Evolutionary conservation across 352 stramenopile species (phyloP), one percentile per base, ranked within the genome.

Genomic region (Globisporangium middletonii): DNA sequence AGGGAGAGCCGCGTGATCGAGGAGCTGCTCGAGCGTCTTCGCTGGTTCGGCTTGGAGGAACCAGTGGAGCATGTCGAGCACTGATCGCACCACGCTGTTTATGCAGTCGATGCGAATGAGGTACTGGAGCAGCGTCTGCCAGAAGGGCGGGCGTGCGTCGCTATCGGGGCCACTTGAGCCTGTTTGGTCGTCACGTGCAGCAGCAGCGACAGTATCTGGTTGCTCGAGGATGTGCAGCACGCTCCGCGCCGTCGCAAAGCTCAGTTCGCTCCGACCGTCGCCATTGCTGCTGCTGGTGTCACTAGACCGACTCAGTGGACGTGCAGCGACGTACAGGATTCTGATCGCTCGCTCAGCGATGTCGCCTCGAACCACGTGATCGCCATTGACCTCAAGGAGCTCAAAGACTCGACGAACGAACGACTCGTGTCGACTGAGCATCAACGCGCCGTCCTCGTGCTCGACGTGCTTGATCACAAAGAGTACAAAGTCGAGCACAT

Each of bases 401-500:
- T 55, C 50, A 19, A 55, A 42, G 37, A 55, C 6, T 16, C 18
- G 15, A 4, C 50, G 44, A 19, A 55, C 4, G 28, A 55, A 55
- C 15, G 15, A 4, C n/a, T 38, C 30, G 9, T 27, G 26, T 7
- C 30, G 26, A 19, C 50, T 45, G 9, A 55, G 16, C 18, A 28
- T n/a, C n/a, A 12, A 35, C 37, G 23, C 33, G 18, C 3, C 9
- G 19, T 55, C 30, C 30, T 33, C 50, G 18, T 16, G 16, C 33
- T 55, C 50, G 35, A 46, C 12, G 18, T 19, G 50, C 11, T n/a
- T 15, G 23, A 41, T 2, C 3, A 55, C 8, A 8, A 55, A 44
- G 15, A 44, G 50, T 16, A 55, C 50, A 28, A 55, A 55, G 50
- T 43, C 50, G 33, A 55, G 50, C 23, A 35, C 28, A 16, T 33